Percentiles rank a stretch among this genome's conserved stretches.
These are phyloP conservation scores for Sabuloglossum arenarium DNA, from an alignment of 495 filamentous ascomycete genomes.

Conservation along the genomic window DNA sequence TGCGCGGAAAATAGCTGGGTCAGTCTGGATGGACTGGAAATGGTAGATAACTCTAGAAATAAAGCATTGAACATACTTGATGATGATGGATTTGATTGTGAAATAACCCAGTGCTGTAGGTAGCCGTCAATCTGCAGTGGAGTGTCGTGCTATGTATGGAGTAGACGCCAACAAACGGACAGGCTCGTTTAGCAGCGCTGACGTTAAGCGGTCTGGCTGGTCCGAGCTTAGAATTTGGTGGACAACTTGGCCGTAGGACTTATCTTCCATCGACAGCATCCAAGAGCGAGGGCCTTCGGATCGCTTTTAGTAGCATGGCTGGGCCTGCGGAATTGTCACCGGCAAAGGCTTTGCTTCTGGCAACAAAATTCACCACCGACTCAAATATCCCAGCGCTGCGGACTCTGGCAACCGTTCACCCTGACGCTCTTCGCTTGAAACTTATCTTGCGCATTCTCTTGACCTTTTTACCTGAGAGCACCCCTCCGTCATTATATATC, in stretches of 20 bases:
- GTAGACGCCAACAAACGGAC: no score
- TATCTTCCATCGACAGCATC: background rate
- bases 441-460: conserved; percentile 61
- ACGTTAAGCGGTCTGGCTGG: background rate
- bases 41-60: background rate
- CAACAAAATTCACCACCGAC: conserved; percentile 23
- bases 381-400: conserved; percentile 40
- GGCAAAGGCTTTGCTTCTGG: conserved; percentile 28
- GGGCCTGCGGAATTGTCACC: conserved; percentile 22
- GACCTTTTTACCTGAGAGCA: conserved; percentile 64
- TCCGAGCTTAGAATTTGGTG: background rate
- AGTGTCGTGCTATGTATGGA: no score
- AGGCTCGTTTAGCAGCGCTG: no score
- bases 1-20: background rate
- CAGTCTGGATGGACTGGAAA: background rate
- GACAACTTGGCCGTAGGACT: background rate
- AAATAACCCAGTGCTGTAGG: no score
- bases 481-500: conserved; percentile 42
- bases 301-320: conserved; percentile 16
- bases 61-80: background rate
- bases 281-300: conserved; percentile 3
- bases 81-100: background rate
- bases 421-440: conserved; percentile 37
- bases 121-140: no score
- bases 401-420: conserved; percentile 36